Conservation (phyloP, 768 basidiomycete species). For the Panaeolus papilionaceus region DNA sequence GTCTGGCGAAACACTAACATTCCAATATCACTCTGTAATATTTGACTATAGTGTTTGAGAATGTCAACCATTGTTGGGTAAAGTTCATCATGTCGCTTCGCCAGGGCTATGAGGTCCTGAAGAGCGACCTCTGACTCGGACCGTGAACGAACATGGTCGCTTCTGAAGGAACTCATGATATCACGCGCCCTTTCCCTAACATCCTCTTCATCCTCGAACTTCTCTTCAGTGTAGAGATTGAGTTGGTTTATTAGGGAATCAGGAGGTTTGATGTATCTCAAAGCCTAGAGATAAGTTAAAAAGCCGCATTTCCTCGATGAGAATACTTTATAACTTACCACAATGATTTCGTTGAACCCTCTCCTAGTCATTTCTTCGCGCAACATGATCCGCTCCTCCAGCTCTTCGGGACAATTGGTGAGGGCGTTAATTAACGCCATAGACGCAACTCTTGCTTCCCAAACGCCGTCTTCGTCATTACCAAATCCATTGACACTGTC, state of each 20-base stretch:
- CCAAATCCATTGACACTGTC: conserved; percentile 43
- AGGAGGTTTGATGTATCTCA: conserved; percentile 79
- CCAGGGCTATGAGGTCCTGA: conserved; percentile 64
- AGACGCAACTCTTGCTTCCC: conserved; percentile 81
- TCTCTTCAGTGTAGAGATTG: conserved; percentile 85
- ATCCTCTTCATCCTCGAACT: conserved; percentile 89
- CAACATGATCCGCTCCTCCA: conserved; percentile 81
- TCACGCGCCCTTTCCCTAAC: conserved; percentile 67
- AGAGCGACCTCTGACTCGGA: conserved; percentile 63
- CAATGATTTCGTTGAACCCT: conserved; percentile 84
- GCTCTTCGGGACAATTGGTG: conserved; percentile 71
- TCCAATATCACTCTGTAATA: conserved; percentile 66
- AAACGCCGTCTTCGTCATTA: conserved; percentile 70
- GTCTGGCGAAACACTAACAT: conserved; percentile 49
- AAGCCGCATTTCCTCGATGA: background rate
- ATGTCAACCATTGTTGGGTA: conserved; percentile 68
- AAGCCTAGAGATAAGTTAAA: conserved; percentile 50
- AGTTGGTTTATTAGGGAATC: conserved; percentile 77
- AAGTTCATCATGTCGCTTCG: conserved; percentile 66
- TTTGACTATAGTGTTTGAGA: conserved; percentile 56
- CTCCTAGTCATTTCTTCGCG: conserved; percentile 85
- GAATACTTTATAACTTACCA: conserved; percentile 57
- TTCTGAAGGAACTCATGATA: conserved; percentile 33
- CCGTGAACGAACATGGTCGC: conserved; percentile 37
- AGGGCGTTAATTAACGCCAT: conserved; percentile 85